phyloP scores from a whole-genome alignment of 2,329 filamentous ascomycete genomes.

The Tympanopsis confertula region DNA sequence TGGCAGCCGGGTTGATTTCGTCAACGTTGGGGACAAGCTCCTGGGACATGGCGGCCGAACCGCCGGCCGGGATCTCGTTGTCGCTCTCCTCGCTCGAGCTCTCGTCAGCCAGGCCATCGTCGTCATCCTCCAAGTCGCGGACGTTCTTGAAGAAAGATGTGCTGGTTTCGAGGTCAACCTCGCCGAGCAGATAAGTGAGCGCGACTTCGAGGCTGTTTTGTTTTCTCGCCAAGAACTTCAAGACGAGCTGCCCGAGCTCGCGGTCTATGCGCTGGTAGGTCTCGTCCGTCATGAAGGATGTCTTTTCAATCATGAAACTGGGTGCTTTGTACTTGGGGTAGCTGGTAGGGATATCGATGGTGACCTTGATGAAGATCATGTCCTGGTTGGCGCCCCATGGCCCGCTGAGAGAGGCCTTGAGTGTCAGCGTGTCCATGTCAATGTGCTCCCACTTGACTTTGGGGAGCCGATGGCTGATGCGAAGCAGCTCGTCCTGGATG shows the following conservation, averaged over 20 bases:
- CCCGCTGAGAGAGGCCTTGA: constrained; percentile 43
- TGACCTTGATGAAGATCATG: constrained; percentile 41
- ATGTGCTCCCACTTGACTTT: constrained; percentile 48
- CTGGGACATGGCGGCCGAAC: constrained; percentile 48
- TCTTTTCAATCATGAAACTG: constrained; percentile 41
- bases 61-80: constrained; percentile 35
- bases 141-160: constrained; percentile 51
- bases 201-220: constrained; percentile 48
- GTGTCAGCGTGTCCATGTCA: constrained; percentile 37
- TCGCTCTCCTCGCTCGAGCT: constrained; percentile 80
- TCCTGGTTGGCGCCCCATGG: constrained; percentile 42
- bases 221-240: constrained; percentile 36
- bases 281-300: constrained; percentile 16
- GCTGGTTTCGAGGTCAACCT: constrained; percentile 44
- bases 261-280: constrained; percentile 35
- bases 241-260: constrained; percentile 40
- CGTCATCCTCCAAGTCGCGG: constrained; percentile 46
- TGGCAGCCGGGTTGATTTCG: constrained; percentile 36
- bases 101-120: constrained; percentile 52
- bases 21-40: constrained; percentile 43
- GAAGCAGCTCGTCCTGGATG: constrained; percentile 47
- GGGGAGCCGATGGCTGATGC: constrained; percentile 46
- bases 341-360: constrained; percentile 41
- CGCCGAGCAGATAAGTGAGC: constrained; percentile 48
- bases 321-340: constrained; percentile 40